Evolutionary conservation across 345 rosid genomes (phyloP), one percentile per base, ranked within the genome.

Genomic region (Acer negundo): DNA sequence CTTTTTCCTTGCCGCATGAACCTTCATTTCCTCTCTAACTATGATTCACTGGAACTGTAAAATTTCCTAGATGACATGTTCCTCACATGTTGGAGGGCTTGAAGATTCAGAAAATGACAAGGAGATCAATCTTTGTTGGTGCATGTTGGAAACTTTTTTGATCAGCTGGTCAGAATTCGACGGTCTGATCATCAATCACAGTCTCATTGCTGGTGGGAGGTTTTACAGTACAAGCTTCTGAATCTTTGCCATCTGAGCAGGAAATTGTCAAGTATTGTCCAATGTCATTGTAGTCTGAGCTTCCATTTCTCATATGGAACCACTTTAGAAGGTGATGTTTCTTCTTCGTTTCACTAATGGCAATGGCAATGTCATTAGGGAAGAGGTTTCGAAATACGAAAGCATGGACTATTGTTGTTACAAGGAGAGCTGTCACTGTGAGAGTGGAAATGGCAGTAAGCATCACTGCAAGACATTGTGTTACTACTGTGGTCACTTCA

Each of bases 311-410:
- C 2, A 80, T 6, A 80, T 87, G 85, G 61, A 90, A 78, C 93
- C 95, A 89, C 80, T 75, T 86, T 82, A 67, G 85, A 16, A 44
- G 42, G 59, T 73, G 53, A 40, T 75, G 73, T 77, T 86, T 87
- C 10, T 87, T 90, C 76, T 78, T 90, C 78, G 81, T 85, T 51
- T 85, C 77, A 59, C 90, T 87, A 67, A 93, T 93, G 67, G 97
- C 95, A 67, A 93, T 91, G 75, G 85, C 91, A 2, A 91, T 87
- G 87, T 91, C 97, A 35, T 90, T 89, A 20, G 89, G 91, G 80
- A 89, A 87, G 76, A 89, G 93, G 80, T 86, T 82, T 4, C 80
- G 61, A 53, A 80, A 78, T 31, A 87, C 84, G 79, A 89, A 89
- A 62, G 90, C 91, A 55, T 87, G 91, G 69, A 86, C 2, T 24